Evolutionary conservation across 441 rosid genomes (phyloP).

Genomic region (Jatropha podagrica): DNA sequence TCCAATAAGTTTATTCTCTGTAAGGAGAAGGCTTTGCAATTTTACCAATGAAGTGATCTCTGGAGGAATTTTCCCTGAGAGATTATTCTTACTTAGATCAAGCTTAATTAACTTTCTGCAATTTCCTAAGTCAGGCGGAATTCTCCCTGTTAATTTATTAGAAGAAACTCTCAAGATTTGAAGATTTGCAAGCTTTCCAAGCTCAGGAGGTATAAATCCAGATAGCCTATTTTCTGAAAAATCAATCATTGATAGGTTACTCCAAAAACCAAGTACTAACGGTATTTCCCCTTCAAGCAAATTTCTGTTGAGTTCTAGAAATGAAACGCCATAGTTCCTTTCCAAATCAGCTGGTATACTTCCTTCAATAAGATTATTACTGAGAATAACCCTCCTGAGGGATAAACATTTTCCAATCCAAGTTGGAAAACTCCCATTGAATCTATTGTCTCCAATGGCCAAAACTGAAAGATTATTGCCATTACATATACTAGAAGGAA

Average conservation of each 20-base stretch:
- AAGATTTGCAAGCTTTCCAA: constrained; percentile 37
- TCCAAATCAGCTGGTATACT: constrained; percentile 29
- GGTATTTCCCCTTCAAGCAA: constrained; percentile 37
- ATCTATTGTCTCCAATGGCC: constrained; percentile 33
- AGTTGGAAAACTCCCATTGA: constrained; percentile 37
- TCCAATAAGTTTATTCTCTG: constrained; percentile 33
- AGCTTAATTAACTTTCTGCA: constrained; percentile 34
- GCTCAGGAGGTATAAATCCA: constrained; percentile 34
- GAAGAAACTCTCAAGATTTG: constrained; percentile 29
- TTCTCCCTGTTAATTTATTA: constrained; percentile 33
- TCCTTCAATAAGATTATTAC: constrained; percentile 34
- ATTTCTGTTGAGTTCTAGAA: constrained; percentile 31
- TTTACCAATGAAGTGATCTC: constrained; percentile 26
- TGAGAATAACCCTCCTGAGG: constrained; percentile 36
- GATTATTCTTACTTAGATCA: constrained; percentile 34
- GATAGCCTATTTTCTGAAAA: constrained; percentile 34
- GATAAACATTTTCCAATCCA: constrained; percentile 30
- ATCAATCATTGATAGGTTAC: constrained; percentile 37
- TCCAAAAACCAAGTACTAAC: constrained; percentile 29
- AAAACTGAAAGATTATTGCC: constrained; percentile 39
- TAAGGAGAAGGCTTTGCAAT: constrained; percentile 35
- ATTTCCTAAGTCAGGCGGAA: constrained; percentile 32
- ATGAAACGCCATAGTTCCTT: constrained; percentile 24
- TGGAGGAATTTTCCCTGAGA: constrained; percentile 38
- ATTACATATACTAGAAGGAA: constrained; percentile 35